Evolutionary conservation across 2,329 filamentous ascomycete species (phyloP), one percentile per base, ranked within the genome.

Genomic region (Canariomyces notabilis): DNA sequence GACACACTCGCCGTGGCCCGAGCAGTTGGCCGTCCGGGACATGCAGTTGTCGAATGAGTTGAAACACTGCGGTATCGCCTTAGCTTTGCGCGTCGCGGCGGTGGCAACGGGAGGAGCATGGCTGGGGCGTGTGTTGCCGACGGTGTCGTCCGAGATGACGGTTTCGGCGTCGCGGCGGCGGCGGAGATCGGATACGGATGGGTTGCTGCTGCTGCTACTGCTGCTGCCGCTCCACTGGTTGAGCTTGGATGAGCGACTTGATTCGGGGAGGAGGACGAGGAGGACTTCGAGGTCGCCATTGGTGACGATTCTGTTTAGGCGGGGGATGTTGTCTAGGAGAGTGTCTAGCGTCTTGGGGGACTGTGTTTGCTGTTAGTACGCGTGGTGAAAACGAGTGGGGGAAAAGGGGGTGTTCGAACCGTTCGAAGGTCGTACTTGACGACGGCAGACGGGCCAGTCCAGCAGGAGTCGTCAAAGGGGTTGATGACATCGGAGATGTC

Each of bases 1-100:
- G 55, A 76, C 71, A 72, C 93, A 97, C 21, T 67, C 61, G 37
- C 93, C 93, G 66, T 93, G 89, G 44, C 85, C 82, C 12, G 85
- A 88, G 75, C 93, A 98, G 62, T 80, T 81, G 58, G 80, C 77
- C 2, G 93, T 98, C 33, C 71, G 72, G 47, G 75, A 74, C 40
- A 76, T 69, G 69, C 91, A 97, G 47, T 76, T 72, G 33, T 82
- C 79, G 57, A 81, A 68, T 2, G 82, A 83, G 42, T 73, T 64
- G 73, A 94, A 91, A 75, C 91, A 97, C 37, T 80, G 68, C 6
- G 87, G 84, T 37, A 90, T 74, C 23, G 44, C 5, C 48, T 67
- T 60, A 41, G 67, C 18, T 18, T 58, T 48, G 42, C 66, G 60
- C 44, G 68, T 62, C 35, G 66, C 59, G 38, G 52, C 40, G 34